A percentile compares a stretch with the other conserved stretches of the same genome.
phyloP scores from a whole-genome alignment of 768 basidiomycete species.

The Hygrocybe punicea region DNA sequence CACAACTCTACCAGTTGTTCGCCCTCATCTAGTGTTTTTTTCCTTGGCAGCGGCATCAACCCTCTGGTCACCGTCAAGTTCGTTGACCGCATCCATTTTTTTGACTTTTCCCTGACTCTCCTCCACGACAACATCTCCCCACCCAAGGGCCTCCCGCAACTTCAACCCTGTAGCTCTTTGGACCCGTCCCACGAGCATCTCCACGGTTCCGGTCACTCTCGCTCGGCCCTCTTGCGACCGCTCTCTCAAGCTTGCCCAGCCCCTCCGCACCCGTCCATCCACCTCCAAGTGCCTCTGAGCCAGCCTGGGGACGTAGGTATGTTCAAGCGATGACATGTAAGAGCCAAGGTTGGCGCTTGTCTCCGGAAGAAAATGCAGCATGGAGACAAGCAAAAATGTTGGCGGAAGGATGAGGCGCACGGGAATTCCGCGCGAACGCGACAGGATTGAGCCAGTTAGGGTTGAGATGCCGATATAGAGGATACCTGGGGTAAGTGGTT shows the following conservation, averaged over 20 bases:
- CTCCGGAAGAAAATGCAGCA: conserved; percentile 83
- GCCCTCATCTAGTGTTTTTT: too few relatives aligned
- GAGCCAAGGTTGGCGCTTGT: conserved; percentile 65
- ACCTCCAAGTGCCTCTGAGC: conserved; percentile 67
- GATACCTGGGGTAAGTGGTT: conserved; percentile 82
- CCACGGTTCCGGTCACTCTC: conserved; percentile 43
- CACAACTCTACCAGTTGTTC: too few relatives aligned
- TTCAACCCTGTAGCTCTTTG: conserved; percentile 74
- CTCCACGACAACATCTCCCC: conserved; percentile 20
- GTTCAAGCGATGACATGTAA: conserved; percentile 70
- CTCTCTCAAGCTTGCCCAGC: conserved; percentile 55
- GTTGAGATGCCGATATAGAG: conserved; percentile 89
- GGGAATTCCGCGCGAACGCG: conserved; percentile 69
- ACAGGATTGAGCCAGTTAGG: conserved; percentile 82
- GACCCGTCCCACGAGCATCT: conserved; percentile 48
- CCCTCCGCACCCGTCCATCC: conserved; percentile 57
- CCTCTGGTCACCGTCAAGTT: too few relatives aligned
- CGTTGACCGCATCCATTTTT: too few relatives aligned
- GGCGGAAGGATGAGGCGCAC: conserved; percentile 76
- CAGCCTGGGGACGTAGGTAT: conserved; percentile 61
- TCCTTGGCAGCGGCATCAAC: too few relatives aligned
- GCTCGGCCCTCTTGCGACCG: conserved; percentile 46
- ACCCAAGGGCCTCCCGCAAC: conserved; percentile 56
- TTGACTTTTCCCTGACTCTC: conserved; percentile 16
- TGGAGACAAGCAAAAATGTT: conserved; percentile 60